Evolutionary conservation across 1,284 basidiomycete genomes (phyloP).

Genomic region (Pyrrhoderma noxium): DNA sequence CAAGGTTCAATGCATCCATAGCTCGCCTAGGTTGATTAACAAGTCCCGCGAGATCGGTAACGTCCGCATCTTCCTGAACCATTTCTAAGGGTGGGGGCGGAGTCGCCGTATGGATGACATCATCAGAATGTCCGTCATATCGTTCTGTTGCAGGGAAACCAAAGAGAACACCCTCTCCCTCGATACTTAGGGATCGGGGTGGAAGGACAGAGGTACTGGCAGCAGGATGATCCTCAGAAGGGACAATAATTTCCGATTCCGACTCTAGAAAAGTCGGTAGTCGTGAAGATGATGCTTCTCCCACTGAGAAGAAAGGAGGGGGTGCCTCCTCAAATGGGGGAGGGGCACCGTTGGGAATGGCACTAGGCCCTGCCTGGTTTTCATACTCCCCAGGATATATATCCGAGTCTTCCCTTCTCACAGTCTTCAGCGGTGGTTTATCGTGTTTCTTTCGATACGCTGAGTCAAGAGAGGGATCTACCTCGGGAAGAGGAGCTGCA

Average conservation of each 20-base stretch:
- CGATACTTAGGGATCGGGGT: conserved; percentile 32
- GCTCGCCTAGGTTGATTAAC: conserved; percentile 40
- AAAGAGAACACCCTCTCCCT: conserved; percentile 65
- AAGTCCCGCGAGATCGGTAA: conserved; percentile 56
- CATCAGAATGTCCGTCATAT: conserved; percentile 70
- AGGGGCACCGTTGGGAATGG: conserved; percentile 49
- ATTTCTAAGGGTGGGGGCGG: conserved; percentile 68
- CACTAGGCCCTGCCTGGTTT: conserved; percentile 67
- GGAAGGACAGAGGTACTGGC: conserved; percentile 29
- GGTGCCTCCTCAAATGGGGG: conserved; percentile 74
- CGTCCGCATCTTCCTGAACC: conserved; percentile 56
- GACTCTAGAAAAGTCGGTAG: conserved; percentile 75
- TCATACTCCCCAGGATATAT: conserved; percentile 49
- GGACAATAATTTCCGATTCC: conserved; percentile 59
- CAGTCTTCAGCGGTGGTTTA: conserved; percentile 60
- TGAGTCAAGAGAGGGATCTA: conserved; percentile 57
- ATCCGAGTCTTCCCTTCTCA: conserved; percentile 59
- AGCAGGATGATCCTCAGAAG: conserved; percentile 36
- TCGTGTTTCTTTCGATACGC: conserved; percentile 83
- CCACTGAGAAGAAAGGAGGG: conserved; percentile 65
- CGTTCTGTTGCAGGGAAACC: conserved; percentile 62
- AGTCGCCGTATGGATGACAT: conserved; percentile 45
- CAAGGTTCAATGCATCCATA: conserved; percentile 52
- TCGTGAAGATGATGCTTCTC: conserved; percentile 50
- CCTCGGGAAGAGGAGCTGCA: conserved; percentile 65